A percentile compares a stretch with the other conserved stretches of the same genome.
These are phyloP conservation scores for Haplosporangium sp. DNA, from an alignment of 371 early-diverging fungal species.

Conservation along the genomic window DNA sequence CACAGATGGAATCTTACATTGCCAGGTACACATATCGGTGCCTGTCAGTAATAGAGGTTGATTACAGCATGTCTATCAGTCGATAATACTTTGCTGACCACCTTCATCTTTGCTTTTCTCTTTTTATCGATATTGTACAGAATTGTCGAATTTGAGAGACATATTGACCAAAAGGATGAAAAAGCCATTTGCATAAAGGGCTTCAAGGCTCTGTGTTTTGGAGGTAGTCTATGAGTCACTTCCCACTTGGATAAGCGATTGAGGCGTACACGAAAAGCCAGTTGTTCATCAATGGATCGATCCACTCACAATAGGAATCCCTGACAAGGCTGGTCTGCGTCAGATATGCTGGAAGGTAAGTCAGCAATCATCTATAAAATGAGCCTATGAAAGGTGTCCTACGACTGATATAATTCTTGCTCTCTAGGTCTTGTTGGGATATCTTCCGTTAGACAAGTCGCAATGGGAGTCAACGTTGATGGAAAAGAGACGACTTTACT, in stretches of 20 bases:
- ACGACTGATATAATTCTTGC: neutral
- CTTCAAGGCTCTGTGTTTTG: slow-evolving; percentile 44
- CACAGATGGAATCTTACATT: slow-evolving; percentile 44
- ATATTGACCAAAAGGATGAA: slow-evolving; percentile 21
- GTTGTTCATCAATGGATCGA: neutral
- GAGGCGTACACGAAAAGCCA: neutral
- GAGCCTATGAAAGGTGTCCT: neutral
- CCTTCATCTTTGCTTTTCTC: neutral
- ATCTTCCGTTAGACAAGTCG: slow-evolving; percentile 80
- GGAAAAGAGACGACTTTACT: slow-evolving; percentile 70
- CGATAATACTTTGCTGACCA: no score
- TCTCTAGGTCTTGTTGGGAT: slow-evolving; percentile 68
- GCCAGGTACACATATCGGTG: slow-evolving; percentile 23
- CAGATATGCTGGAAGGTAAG: slow-evolving; percentile 77
- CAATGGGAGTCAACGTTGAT: slow-evolving; percentile 67
- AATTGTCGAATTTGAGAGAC: slow-evolving; percentile 32
- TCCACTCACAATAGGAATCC: slow-evolving; percentile 65
- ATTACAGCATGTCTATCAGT: neutral
- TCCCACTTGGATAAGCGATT: neutral
- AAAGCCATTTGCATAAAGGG: slow-evolving; percentile 17
- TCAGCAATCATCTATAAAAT: neutral
- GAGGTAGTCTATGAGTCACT: slow-evolving; percentile 15
- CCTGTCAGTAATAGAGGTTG: neutral
- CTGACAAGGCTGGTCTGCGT: slow-evolving; percentile 76
- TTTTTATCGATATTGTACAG: slow-evolving; percentile 5